Evolutionary conservation across 805 yeast species (phyloP).

Genomic region (Candida michaelii): DNA sequence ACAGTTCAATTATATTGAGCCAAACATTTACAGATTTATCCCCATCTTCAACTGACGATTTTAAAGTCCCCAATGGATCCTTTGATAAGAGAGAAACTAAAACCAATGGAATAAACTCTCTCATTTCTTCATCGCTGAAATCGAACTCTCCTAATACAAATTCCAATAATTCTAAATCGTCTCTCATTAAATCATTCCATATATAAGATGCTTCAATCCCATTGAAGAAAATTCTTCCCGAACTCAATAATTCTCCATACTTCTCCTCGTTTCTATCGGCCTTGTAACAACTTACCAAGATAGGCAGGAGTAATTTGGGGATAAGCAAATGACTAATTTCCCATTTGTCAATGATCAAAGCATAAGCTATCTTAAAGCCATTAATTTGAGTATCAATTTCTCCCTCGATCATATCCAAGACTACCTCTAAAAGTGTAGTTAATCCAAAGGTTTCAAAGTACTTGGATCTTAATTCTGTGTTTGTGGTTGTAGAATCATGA

Average conservation of each 20-base stretch:
- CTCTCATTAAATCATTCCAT: slow-evolving; percentile 59
- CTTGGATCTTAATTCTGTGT: slow-evolving; percentile 33
- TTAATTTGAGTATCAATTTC: slow-evolving; percentile 37
- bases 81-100: slow-evolving; percentile 46
- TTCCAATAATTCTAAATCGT: slow-evolving; percentile 47
- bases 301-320: slow-evolving; percentile 67
- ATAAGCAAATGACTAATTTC: slow-evolving; percentile 80
- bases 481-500: slow-evolving; percentile 2
- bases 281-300: slow-evolving; percentile 49
- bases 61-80: too few relatives aligned
- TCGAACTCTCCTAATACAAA: slow-evolving; percentile 67
- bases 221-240: slow-evolving; percentile 75
- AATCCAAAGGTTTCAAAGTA: slow-evolving; percentile 66
- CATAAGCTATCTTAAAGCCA: slow-evolving; percentile 61
- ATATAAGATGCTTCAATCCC: slow-evolving; percentile 79
- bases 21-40: slow-evolving; percentile 23
- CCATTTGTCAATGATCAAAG: slow-evolving; percentile 87
- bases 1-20: slow-evolving; percentile 37
- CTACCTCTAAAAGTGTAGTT: slow-evolving; percentile 48
- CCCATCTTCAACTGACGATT: not conserved
- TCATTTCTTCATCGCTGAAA: slow-evolving; percentile 85
- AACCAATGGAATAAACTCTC: slow-evolving; percentile 73
- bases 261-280: slow-evolving; percentile 34
- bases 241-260: slow-evolving; percentile 17
- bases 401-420: slow-evolving; percentile 47